phyloP scores from a whole-genome alignment of 805 yeast species.

The Pichia eremophila region DNA sequence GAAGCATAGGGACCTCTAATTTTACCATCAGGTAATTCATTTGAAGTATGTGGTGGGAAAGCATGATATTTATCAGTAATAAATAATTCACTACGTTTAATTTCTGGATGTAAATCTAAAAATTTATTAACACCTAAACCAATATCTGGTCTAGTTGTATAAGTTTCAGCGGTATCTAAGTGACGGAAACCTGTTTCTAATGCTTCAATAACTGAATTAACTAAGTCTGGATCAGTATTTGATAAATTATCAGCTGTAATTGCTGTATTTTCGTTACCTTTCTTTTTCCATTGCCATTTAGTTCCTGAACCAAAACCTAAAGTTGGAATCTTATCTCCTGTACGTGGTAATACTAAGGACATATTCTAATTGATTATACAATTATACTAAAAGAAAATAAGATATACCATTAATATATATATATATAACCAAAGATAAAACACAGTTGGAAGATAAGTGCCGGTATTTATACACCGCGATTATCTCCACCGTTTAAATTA shows the following conservation, averaged over 20 bases:
- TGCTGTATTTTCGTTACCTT: constrained; percentile 13
- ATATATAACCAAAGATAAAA: too few species aligned
- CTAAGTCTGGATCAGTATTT: constrained; percentile 28
- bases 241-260: constrained; percentile 10
- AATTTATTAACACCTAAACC: constrained; percentile 42
- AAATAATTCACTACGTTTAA: constrained; percentile 37
- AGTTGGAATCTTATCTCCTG: constrained; percentile 14
- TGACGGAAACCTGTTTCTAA: constrained; percentile 45
- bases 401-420: too few species aligned
- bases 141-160: constrained; percentile 49
- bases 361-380: neutral
- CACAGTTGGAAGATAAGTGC: too few species aligned
- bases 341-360: constrained; percentile 6
- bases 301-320: constrained; percentile 47
- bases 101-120: constrained; percentile 19
- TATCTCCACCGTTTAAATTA: too few species aligned
- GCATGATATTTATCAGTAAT: constrained; percentile 50
- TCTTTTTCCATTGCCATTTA: constrained; percentile 38
- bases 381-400: neutral
- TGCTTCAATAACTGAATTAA: constrained; percentile 37
- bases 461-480: too few species aligned
- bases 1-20: constrained; percentile 36
- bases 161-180: constrained; percentile 57
- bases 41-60: neutral
- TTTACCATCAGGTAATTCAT: constrained; percentile 15